Conservation (phyloP, 2,329 filamentous ascomycete species). For the Talaromyces sp. region DNA sequence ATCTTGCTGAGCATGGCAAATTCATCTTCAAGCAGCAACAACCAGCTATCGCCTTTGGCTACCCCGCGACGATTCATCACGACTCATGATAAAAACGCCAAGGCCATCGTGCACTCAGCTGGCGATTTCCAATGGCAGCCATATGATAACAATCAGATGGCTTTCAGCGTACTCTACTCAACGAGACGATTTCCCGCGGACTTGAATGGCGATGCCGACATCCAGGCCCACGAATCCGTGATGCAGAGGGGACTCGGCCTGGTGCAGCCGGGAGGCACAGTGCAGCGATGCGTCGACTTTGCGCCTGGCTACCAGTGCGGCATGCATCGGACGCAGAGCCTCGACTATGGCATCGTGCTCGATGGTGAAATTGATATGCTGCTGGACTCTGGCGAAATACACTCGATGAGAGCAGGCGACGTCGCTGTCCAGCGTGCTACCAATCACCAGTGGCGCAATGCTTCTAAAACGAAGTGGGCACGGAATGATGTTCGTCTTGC, state of each 20-base stretch:
- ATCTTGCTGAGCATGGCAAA: too few relatives aligned
- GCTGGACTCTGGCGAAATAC: conserved; percentile 47
- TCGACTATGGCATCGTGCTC: conserved; percentile 52
- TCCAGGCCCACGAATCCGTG: background rate
- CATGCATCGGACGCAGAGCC: conserved; percentile 50
- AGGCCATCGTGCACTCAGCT: too few relatives aligned
- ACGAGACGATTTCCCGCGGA: background rate
- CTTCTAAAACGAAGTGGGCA: conserved; percentile 42
- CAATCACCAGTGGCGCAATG: conserved; percentile 50
- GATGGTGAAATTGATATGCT: conserved; percentile 50
- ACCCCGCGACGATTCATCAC: too few relatives aligned
- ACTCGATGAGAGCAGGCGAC: conserved; percentile 45
- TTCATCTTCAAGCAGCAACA: too few relatives aligned
- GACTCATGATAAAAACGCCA: too few relatives aligned
- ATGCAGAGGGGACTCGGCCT: conserved; percentile 24
- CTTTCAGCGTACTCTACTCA: background rate
- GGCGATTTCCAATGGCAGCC: too few relatives aligned
- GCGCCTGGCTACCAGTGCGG: conserved; percentile 35
- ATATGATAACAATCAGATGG: too few relatives aligned
- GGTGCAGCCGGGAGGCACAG: conserved; percentile 35
- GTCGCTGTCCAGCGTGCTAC: conserved; percentile 52
- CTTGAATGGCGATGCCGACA: background rate
- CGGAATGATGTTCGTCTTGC: conserved; percentile 35
- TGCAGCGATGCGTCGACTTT: conserved; percentile 46
- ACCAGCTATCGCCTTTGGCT: too few relatives aligned